Conservation (phyloP, 768 basidiomycete species). For the Tephrocybe sp. region DNA sequence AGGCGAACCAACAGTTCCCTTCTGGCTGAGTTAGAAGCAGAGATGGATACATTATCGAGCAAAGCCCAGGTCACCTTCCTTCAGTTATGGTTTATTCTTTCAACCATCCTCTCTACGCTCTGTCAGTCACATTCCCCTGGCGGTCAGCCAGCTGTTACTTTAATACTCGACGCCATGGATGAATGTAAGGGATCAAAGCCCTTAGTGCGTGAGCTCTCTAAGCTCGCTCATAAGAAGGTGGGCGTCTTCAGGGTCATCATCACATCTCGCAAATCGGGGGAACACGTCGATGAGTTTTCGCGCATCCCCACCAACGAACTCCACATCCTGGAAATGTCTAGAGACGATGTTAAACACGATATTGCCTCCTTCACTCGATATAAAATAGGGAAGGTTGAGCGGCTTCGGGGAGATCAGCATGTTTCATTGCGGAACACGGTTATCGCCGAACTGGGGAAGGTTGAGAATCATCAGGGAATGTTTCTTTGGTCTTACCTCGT, state of each 20-base stretch:
- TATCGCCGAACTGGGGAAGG: not conserved
- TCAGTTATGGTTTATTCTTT: slow-evolving; percentile 1
- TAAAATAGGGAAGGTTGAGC: not conserved
- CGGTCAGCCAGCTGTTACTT: not conserved
- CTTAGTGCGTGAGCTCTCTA: not conserved
- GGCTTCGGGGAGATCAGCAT: slow-evolving; percentile 1
- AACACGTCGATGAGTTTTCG: slow-evolving; percentile 2
- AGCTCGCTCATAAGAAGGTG: not conserved
- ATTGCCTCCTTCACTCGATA: not conserved
- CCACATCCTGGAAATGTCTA: not conserved
- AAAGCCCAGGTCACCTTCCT: not conserved
- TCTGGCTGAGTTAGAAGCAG: not conserved
- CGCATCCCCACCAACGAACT: not conserved
- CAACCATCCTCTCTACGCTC: not conserved
- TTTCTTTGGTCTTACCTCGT: slow-evolving; percentile 2
- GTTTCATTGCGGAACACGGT: not conserved
- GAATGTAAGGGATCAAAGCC: slow-evolving; percentile 4
- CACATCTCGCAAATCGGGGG: slow-evolving; percentile 3
- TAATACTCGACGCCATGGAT: slow-evolving; percentile 5
- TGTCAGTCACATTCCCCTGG: not conserved
- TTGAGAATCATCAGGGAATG: slow-evolving; percentile 7
- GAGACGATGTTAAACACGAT: slow-evolving; percentile 6
- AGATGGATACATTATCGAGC: not conserved
- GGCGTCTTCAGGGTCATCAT: not conserved
- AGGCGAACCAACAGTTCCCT: not conserved